A percentile compares a stretch with the other conserved stretches of the same genome.
These are phyloP conservation scores for Phytophthora constricta DNA, from an alignment of 352 stramenopile genomes.

Conservation along the genomic window DNA sequence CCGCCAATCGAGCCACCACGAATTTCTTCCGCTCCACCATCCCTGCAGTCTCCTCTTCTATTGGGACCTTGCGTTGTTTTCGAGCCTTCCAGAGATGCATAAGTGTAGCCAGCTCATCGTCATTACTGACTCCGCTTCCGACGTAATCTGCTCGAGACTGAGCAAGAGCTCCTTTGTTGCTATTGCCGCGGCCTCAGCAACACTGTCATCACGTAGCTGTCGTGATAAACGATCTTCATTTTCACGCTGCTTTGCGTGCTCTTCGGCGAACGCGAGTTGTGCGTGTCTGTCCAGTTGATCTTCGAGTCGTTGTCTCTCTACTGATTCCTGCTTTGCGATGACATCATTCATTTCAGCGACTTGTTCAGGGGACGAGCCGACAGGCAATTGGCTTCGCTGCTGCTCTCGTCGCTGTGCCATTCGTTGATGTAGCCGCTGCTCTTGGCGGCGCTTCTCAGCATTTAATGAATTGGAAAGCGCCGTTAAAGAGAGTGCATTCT, in stretches of 20 bases:
- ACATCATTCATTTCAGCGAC: slow-evolving; percentile 25
- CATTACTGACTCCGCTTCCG: neutral
- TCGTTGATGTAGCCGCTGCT: slow-evolving; percentile 35
- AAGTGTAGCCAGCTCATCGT: slow-evolving; percentile 15
- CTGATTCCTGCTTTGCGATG: slow-evolving; percentile 29
- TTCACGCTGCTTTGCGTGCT: slow-evolving; percentile 29
- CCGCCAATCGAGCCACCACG: slow-evolving; percentile 12
- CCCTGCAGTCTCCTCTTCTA: neutral
- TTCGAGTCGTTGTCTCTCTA: slow-evolving; percentile 30
- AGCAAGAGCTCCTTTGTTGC: slow-evolving; percentile 24
- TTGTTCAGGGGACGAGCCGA: slow-evolving; percentile 18
- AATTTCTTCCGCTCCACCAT: slow-evolving; percentile 15
- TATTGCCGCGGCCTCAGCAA: slow-evolving; percentile 15
- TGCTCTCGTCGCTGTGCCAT: slow-evolving; percentile 31
- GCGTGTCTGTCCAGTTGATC: slow-evolving; percentile 34
- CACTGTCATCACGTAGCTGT: slow-evolving; percentile 26
- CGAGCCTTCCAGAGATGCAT: slow-evolving; percentile 23
- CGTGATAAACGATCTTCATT: slow-evolving; percentile 24
- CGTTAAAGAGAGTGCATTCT: slow-evolving; percentile 20
- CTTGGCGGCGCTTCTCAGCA: slow-evolving; percentile 33
- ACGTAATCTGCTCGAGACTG: slow-evolving; percentile 17
- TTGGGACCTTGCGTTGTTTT: slow-evolving; percentile 3
- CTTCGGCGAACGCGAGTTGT: slow-evolving; percentile 27
- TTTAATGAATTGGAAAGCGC: slow-evolving; percentile 21
- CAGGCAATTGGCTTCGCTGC: slow-evolving; percentile 24